Evolutionary conservation across 2,329 filamentous ascomycete genomes (phyloP), one percentile per base, ranked within the genome.

Genomic region (Fusarium setosum): DNA sequence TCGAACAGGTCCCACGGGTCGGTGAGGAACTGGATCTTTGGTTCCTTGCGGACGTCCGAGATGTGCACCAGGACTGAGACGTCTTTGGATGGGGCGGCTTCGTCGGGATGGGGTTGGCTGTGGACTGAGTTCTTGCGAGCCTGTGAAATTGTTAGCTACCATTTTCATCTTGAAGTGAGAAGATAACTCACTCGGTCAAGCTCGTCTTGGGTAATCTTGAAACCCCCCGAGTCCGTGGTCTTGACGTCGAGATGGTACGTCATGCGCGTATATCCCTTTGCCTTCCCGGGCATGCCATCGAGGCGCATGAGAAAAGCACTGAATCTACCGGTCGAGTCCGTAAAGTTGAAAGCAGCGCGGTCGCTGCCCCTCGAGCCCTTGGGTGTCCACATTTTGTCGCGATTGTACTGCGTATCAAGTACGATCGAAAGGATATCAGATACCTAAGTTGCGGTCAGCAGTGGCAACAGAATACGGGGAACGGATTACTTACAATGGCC

Each of bases 401-500:
- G 55, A n/a, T 58, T 32, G 23, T 45, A 58, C 24, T 52, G 29
- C n/a, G 49, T n/a, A n/a, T 38, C 47, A 3, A 52, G 47, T 4
- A 52, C 55, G 5, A 44, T 18, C 5, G 26, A 15, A 9, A 58
- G 38, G 11, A 58, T 52, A 12, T 52, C 55, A 8, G 55, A 58
- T 18, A 58, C 47, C 55, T 58, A 18, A 26, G 38, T 31, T 45
- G 24, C 12, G 12, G 24, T 45, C 24, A 45, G 41, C 11, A 31
- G n/a, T 9, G 29, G 24, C 17, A 20, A 10, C n/a, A 31, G 10
- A 31, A 31, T 29, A 20, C 13, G 15, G 13, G 3, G 41, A 17
- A 29, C 4, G n/a, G 5, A 8, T 41, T 41, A 37, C 55, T 13
- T 26, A 58, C 47, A 45, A 52, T 52, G n/a, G 49, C 42, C 40